Conservation (phyloP, 2,329 filamentous ascomycete species). For the Aspergillus proliferans region DNA sequence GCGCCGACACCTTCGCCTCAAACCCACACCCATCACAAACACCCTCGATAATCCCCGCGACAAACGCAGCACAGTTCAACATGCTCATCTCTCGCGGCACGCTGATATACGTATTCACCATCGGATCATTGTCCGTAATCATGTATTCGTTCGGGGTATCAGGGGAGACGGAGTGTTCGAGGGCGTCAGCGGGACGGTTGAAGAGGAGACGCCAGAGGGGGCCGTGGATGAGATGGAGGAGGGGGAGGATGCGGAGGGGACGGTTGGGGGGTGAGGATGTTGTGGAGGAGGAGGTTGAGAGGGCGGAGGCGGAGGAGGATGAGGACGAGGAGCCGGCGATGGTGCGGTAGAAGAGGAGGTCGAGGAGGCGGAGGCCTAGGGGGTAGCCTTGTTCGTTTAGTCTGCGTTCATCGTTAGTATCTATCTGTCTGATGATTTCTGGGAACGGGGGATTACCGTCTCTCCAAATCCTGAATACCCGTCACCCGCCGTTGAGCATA, state of each 20-base stretch:
- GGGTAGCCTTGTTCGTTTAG: constrained; percentile 89
- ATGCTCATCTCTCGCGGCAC: constrained; percentile 93
- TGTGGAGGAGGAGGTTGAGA: constrained; percentile 65
- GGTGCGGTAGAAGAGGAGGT: constrained; percentile 83
- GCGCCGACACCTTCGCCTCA: constrained; percentile 80
- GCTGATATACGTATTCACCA: constrained; percentile 90
- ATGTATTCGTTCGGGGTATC: constrained; percentile 92
- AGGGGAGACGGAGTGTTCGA: constrained; percentile 79
- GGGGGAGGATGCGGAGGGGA: constrained; percentile 78
- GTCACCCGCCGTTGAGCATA: constrained; percentile 89
- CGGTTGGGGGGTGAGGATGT: constrained; percentile 66
- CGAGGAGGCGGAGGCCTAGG: constrained; percentile 87
- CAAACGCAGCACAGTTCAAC: constrained; percentile 92
- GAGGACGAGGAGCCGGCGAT: constrained; percentile 74
- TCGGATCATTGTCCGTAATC: constrained; percentile 96
- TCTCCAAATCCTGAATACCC: constrained; percentile 88
- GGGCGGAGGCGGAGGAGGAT: constrained; percentile 77
- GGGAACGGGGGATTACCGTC: constrained; percentile 54
- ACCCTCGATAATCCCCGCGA: constrained; percentile 91
- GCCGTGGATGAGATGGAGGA: constrained; percentile 93
- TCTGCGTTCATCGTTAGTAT: constrained; percentile 40
- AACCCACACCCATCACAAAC: constrained; percentile 92
- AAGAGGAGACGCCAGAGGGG: constrained; percentile 91
- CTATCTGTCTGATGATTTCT: neutral
- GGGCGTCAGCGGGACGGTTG: constrained; percentile 78